These are phyloP conservation scores for Penicillium sp. DNA, from an alignment of 2,329 filamentous ascomycete species.

Conservation along the genomic window DNA sequence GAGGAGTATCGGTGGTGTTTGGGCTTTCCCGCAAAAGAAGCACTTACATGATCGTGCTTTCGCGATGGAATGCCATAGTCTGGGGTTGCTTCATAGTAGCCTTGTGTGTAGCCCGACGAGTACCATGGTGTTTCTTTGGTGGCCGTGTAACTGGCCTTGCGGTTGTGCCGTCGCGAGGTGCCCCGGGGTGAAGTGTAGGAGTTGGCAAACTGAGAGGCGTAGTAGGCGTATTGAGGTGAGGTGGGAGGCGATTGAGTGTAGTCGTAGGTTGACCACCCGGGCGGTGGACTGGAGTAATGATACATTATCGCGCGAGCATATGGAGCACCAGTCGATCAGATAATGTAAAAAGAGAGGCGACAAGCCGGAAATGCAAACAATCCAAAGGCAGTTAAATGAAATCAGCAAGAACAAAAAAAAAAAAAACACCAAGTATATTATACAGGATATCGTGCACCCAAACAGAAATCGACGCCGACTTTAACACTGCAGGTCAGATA, in stretches of 20 bases:
- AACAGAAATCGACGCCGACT: constrained; percentile 36
- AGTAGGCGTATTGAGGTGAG: constrained; percentile 51
- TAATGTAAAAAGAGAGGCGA: constrained; percentile 3
- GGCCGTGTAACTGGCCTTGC: constrained; percentile 56
- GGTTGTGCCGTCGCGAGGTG: constrained; percentile 51
- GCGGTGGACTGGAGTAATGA: constrained; percentile 47
- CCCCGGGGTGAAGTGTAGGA: constrained; percentile 47
- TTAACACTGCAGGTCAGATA: constrained; percentile 18
- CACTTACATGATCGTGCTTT: constrained; percentile 66
- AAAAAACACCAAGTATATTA: constrained; percentile 41
- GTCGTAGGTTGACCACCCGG: constrained; percentile 49
- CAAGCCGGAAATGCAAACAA: constrained; percentile 5
- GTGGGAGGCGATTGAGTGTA: constrained; percentile 50
- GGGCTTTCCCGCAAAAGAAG: constrained; percentile 47
- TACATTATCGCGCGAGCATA: constrained; percentile 46
- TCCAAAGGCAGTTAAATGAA: constrained; percentile 18
- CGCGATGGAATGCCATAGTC: constrained; percentile 53
- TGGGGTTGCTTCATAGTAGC: constrained; percentile 47
- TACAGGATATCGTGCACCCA: constrained; percentile 44
- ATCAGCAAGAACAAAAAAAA: constrained; percentile 18
- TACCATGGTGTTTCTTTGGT: constrained; percentile 43
- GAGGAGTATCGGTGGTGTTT: constrained; percentile 48
- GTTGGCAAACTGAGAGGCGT: constrained; percentile 54
- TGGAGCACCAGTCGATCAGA: constrained; percentile 19
- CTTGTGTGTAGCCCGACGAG: constrained; percentile 47